Conservation (phyloP, 768 basidiomycete genomes). For the Neoboletus subvelutipes region DNA sequence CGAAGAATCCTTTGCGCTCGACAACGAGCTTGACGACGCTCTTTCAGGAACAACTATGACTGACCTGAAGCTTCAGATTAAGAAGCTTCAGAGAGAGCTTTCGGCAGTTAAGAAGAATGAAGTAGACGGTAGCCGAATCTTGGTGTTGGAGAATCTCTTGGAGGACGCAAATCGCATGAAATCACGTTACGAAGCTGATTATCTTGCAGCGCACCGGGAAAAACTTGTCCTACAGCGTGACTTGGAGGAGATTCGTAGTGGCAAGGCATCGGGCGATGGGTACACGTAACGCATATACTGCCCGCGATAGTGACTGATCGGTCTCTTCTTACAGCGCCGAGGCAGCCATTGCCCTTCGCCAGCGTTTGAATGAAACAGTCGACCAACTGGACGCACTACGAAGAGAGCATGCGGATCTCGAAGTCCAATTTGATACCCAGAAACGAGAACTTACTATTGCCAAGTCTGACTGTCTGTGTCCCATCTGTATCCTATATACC, state of each 20-base stretch:
- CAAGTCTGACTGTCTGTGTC: constrained; percentile 75
- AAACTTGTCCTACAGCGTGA: constrained; percentile 77
- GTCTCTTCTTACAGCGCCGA: constrained; percentile 54
- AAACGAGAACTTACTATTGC: constrained; percentile 74
- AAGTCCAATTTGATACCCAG: constrained; percentile 63
- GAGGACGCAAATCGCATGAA: constrained; percentile 93
- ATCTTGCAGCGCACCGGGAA: constrained; percentile 79
- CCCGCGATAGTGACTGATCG: constrained; percentile 2
- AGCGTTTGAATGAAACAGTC: constrained; percentile 83
- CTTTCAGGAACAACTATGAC: constrained; percentile 85
- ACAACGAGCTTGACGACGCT: constrained; percentile 86
- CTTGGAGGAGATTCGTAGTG: constrained; percentile 86
- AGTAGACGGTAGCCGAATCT: constrained; percentile 68
- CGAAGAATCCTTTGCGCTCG: constrained; percentile 62
- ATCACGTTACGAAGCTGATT: constrained; percentile 84
- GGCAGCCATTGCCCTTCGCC: constrained; percentile 84
- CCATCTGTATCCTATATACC: neutral
- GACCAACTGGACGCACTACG: constrained; percentile 74
- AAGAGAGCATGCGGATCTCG: constrained; percentile 66
- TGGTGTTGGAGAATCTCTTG: constrained; percentile 88
- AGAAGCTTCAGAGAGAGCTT: constrained; percentile 78
- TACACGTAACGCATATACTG: constrained; percentile 33
- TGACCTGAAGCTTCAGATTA: constrained; percentile 85
- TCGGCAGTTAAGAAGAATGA: constrained; percentile 71
- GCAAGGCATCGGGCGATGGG: constrained; percentile 84